Conservation (phyloP, 2,329 filamentous ascomycete genomes). For the Pseudogymnoascus sp. region DNA sequence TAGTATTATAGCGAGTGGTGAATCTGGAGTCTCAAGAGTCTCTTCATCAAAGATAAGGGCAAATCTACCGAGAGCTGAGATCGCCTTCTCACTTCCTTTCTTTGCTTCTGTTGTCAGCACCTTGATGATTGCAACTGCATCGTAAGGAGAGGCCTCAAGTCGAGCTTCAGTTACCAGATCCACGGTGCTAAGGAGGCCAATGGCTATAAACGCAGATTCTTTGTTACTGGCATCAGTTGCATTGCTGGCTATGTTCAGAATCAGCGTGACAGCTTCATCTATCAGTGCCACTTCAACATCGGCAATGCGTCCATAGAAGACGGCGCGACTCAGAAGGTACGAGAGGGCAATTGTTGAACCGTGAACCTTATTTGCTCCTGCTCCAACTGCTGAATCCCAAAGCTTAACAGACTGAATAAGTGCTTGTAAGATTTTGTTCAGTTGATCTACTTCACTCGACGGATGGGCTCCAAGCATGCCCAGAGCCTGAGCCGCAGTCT, state of each 20-base stretch:
- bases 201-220: constrained; percentile 48
- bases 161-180: constrained; percentile 35
- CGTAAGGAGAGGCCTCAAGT: constrained; percentile 19
- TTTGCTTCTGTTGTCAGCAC: constrained; percentile 64
- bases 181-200: constrained; percentile 57
- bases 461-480: constrained; percentile 71
- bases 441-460: constrained; percentile 33
- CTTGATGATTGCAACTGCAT: constrained; percentile 41
- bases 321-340: constrained; percentile 49
- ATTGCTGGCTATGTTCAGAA: constrained; percentile 45
- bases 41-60: constrained; percentile 53
- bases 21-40: constrained; percentile 27
- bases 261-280: constrained; percentile 35
- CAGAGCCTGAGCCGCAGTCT: constrained; percentile 60
- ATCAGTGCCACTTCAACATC: constrained; percentile 32
- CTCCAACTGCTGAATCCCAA: constrained; percentile 52
- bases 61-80: constrained; percentile 71
- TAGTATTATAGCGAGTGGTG: constrained; percentile 49
- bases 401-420: constrained; percentile 40
- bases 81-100: constrained; percentile 73
- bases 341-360: constrained; percentile 53
- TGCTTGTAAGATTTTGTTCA: constrained; percentile 37
- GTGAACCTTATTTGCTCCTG: constrained; percentile 50
- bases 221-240: constrained; percentile 49
- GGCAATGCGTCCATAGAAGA: constrained; percentile 39